phyloP scores from a whole-genome alignment of 2,329 filamentous ascomycete genomes.

The Thelonectria discophora region DNA sequence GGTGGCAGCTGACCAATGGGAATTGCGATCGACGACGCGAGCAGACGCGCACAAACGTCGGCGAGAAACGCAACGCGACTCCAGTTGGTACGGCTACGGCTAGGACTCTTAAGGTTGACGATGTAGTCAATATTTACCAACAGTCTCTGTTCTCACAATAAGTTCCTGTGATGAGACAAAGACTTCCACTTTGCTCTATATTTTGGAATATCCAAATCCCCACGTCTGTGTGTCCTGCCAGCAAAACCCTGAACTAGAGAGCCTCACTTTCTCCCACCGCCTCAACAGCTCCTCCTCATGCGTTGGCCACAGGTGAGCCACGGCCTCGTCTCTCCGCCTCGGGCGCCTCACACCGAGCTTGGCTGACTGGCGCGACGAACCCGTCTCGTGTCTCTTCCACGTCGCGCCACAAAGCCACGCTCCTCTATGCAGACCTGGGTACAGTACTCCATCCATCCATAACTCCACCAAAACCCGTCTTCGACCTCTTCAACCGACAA shows the following conservation, averaged over 20 bases:
- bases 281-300: slow-evolving; percentile 8
- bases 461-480: background rate
- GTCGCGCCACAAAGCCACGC: slow-evolving; percentile 23
- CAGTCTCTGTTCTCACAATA: too few species aligned
- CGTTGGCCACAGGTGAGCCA: slow-evolving; percentile 20
- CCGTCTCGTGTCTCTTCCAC: slow-evolving; percentile 22
- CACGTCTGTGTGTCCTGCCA: slow-evolving; percentile 3
- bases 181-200: too few species aligned
- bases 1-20: slow-evolving; percentile 33
- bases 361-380: slow-evolving; percentile 18
- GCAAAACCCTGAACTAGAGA: slow-evolving; percentile 3
- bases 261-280: slow-evolving; percentile 5
- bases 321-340: background rate
- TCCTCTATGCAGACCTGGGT: background rate
- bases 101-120: background rate
- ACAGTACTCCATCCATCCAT: too few species aligned
- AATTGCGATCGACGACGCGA: slow-evolving; percentile 35
- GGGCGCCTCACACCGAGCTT: slow-evolving; percentile 6
- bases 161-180: too few species aligned
- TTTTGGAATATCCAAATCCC: too few species aligned
- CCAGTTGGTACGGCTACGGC: background rate
- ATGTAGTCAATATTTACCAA: too few species aligned
- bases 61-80: background rate
- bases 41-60: slow-evolving; percentile 35
- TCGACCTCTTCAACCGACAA: background rate